Percentiles rank a stretch among this genome's conserved stretches.
These are phyloP conservation scores for Tuber magnatum DNA, from an alignment of 495 filamentous ascomycete genomes.

Conservation along the genomic window DNA sequence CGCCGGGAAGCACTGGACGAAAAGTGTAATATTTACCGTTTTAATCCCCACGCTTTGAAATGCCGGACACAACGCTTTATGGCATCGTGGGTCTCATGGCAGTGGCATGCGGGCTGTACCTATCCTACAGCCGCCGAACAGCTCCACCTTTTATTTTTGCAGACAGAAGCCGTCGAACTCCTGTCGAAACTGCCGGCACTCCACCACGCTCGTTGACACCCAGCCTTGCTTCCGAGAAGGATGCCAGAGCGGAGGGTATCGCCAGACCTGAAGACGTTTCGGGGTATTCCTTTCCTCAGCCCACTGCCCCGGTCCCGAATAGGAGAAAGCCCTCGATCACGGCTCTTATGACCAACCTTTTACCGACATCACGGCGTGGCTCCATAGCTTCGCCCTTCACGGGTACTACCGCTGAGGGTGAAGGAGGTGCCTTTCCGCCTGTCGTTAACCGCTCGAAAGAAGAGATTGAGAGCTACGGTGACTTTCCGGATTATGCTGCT, in stretches of 20 bases:
- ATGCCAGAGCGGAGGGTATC: not conserved
- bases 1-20: not conserved
- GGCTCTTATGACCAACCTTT: conserved; percentile 21
- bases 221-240: not conserved
- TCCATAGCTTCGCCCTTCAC: conserved; percentile 20
- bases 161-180: not conserved
- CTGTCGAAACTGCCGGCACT: not conserved
- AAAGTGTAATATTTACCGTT: not conserved
- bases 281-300: not conserved
- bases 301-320: not conserved
- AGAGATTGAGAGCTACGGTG: conserved; percentile 66
- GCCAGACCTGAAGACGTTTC: conserved; percentile 1
- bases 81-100: not conserved
- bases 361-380: conserved; percentile 26
- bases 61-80: conserved; percentile 2
- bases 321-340: conserved; percentile 19
- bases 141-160: not conserved
- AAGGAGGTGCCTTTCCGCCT: conserved; percentile 4
- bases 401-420: conserved; percentile 7
- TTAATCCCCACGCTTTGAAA: conserved; percentile 2
- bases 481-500: conserved; percentile 75
- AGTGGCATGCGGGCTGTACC: not conserved
- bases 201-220: not conserved
- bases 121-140: not conserved
- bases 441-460: conserved; percentile 45